Conservation (phyloP, 208 protist genomes). For the Zelonia costaricensis region DNA sequence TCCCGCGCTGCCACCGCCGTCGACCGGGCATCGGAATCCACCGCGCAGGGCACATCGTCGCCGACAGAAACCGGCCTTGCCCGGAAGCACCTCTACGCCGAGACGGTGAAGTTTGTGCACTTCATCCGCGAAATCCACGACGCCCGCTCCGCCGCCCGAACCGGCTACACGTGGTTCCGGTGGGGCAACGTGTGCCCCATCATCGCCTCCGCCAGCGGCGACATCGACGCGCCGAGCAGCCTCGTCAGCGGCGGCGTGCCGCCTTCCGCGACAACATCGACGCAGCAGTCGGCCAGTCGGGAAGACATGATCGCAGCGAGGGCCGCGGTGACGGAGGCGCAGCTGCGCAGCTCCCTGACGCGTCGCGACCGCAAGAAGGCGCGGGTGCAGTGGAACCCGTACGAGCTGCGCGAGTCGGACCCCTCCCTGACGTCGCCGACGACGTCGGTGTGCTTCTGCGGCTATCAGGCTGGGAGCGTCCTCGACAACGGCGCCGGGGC, state of each 20-base stretch:
- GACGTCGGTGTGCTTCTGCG: constrained; percentile 15
- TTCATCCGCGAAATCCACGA: constrained; percentile 20
- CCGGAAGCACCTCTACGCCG: neutral
- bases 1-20: neutral
- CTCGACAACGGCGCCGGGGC: neutral
- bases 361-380: constrained; percentile 3
- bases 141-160: constrained; percentile 1
- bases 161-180: constrained; percentile 28
- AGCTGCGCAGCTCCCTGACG: neutral
- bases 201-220: neutral
- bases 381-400: constrained; percentile 20
- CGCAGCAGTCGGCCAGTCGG: no score
- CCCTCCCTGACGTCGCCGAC: neutral
- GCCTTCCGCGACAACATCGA: no score
- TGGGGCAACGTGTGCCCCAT: neutral
- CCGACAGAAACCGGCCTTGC: neutral
- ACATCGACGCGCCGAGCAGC: neutral
- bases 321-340: neutral
- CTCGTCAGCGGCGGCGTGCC: no score
- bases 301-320: neutral
- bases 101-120: constrained; percentile 24
- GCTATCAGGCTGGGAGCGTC: neutral
- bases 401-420: constrained; percentile 19
- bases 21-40: neutral
- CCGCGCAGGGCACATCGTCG: no score